Conservation (phyloP, 2,329 filamentous ascomycete genomes). For the Ophiosphaerella korrae region DNA sequence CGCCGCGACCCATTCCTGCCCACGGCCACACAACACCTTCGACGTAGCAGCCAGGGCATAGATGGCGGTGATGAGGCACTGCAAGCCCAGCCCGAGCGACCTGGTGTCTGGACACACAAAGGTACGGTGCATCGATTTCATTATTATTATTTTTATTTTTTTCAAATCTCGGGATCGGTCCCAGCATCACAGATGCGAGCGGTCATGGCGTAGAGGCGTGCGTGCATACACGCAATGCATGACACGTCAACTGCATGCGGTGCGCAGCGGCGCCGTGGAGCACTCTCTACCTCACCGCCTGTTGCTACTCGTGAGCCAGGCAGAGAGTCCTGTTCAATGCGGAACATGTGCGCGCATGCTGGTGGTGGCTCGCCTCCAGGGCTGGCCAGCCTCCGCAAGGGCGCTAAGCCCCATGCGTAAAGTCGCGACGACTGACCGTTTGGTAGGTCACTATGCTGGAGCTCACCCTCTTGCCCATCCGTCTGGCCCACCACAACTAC, state of each 20-base stretch:
- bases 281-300: constrained; percentile 24
- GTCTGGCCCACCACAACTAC: constrained; percentile 19
- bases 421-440: constrained; percentile 25
- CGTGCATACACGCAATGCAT: constrained; percentile 15
- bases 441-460: constrained; percentile 35
- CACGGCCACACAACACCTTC: constrained; percentile 38
- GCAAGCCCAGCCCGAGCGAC: constrained; percentile 37
- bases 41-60: constrained; percentile 49
- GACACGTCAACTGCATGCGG: constrained; percentile 17
- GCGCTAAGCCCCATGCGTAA: constrained; percentile 15
- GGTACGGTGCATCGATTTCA: constrained; percentile 41
- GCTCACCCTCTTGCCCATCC: constrained; percentile 32
- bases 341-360: constrained; percentile 10
- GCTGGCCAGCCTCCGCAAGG: constrained; percentile 20
- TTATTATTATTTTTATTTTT: no score
- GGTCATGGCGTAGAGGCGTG: constrained; percentile 19
- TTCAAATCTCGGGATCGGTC: constrained; percentile 17
- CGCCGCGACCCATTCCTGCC: constrained; percentile 56
- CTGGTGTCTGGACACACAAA: constrained; percentile 42
- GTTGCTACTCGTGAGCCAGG: constrained; percentile 3
- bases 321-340: neutral
- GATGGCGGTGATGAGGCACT: constrained; percentile 36
- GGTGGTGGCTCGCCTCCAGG: constrained; percentile 25
- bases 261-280: constrained; percentile 14
- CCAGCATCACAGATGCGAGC: constrained; percentile 4